phyloP scores from a whole-genome alignment of 2,329 filamentous ascomycete species.

The Leptosphaerulina australis region DNA sequence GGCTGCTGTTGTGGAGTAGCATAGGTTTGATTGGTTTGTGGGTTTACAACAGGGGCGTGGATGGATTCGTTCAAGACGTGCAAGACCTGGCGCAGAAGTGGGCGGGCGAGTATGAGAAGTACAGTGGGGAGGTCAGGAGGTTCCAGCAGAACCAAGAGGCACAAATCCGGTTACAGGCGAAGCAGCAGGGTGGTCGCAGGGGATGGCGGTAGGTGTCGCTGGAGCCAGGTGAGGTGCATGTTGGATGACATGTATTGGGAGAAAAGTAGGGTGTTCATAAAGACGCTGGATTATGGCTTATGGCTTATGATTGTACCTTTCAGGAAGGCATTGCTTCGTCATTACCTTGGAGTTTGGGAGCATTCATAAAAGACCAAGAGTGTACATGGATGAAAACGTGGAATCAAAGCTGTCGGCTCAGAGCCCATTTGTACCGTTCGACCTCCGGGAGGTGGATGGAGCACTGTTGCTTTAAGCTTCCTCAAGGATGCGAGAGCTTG shows the following conservation, averaged over 20 bases:
- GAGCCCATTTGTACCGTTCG: too few species aligned
- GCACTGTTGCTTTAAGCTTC: too few species aligned
- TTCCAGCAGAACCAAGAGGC: constrained; percentile 34
- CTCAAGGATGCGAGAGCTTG: too few species aligned
- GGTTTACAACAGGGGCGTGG: constrained; percentile 66
- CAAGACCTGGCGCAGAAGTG: constrained; percentile 44
- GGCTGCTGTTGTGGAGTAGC: constrained; percentile 68
- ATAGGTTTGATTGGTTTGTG: constrained; percentile 62
- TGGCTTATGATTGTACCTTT: constrained; percentile 11
- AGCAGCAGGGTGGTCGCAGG: constrained; percentile 19
- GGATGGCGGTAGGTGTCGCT: constrained; percentile 1
- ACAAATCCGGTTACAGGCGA: constrained; percentile 33
- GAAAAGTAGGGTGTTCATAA: neutral
- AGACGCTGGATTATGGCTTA: constrained; percentile 8
- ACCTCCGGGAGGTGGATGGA: too few species aligned
- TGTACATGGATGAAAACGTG: neutral
- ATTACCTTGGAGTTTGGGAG: neutral
- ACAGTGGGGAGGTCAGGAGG: constrained; percentile 36
- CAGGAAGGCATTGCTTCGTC: constrained; percentile 5
- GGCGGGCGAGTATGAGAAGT: constrained; percentile 49
- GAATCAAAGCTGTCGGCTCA: too few species aligned
- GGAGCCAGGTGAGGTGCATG: neutral
- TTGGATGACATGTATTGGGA: neutral
- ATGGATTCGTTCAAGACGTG: constrained; percentile 68
- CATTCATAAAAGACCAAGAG: neutral